Evolutionary conservation across 176 grass and related monocot species (phyloP), one percentile per base, ranked within the genome.

Genomic region (Carex pumila): DNA sequence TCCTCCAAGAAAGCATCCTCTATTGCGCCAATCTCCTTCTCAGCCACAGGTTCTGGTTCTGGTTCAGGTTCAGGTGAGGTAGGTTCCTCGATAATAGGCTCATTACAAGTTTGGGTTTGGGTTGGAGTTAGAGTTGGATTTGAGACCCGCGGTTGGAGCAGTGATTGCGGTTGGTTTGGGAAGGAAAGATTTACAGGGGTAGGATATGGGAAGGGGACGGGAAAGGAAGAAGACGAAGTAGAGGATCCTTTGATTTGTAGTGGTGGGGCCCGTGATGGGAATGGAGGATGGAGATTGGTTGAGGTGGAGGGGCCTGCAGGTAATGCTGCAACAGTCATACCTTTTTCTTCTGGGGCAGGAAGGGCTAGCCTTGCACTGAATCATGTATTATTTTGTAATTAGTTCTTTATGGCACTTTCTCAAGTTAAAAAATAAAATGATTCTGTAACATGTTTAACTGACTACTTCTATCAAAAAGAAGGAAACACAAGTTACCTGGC

Each of bases 41-140:
- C 85, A 64, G 25, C 18, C 85, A 89, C 89, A 58, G 85, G 60
- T 87, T 89, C 88, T 37, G 85, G 77, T 82, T 96, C 93, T 5
- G 93, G 93, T 87, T 89, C 88, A 47, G 85, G 77, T 82, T 96
- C 93, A 7, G 93, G 93, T 59, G 85, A 91, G 58, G 90, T 80
- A 66, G 93, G 93, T 75, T 96, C 93, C 69, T 96, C 93, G 56
- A 96, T 96, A 60, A 96, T 96, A 87, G 93, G 93, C 69, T 92
- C 79, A 15, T 21, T 61, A 32, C 85, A 89, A 2, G 79, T 72
- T 65, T 39, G 62, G 14, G 29, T 65, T 74, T 43, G 22, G 76
- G 37, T 66, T 37, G 78, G 71, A 82, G 83, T 47, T 87, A 82
- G 50, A 90, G 86, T 86, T 87, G 90, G 86, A 25, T 47, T 54